Evolutionary conservation across 306 rosid species (phyloP).

Genomic region (Alnus rubra): DNA sequence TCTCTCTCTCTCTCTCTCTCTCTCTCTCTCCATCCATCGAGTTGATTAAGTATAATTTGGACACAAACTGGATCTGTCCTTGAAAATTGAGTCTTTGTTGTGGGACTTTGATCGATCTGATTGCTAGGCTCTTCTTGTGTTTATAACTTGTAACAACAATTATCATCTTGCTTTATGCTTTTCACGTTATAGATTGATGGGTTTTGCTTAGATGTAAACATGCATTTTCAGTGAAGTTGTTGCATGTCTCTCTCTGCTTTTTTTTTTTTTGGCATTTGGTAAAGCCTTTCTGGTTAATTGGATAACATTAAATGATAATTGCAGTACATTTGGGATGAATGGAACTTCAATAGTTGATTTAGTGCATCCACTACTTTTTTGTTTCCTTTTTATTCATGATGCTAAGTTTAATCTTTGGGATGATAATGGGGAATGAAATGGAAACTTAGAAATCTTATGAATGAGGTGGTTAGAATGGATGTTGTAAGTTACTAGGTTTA

Average conservation of each 20-base stretch:
- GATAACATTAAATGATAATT: not conserved
- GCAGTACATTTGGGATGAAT: not conserved
- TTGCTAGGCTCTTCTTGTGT: conserved; percentile 12
- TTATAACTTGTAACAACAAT: conserved; percentile 13
- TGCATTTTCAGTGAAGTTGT: conserved; percentile 16
- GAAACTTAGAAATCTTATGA: conserved; percentile 7
- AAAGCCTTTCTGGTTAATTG: not conserved
- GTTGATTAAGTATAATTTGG: conserved; percentile 1
- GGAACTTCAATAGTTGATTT: not conserved
- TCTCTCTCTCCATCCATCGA: not conserved
- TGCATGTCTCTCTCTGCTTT: too few relatives aligned
- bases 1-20: not conserved
- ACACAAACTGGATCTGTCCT: conserved; percentile 39
- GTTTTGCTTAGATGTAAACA: too few relatives aligned
- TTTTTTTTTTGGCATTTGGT: too few relatives aligned
- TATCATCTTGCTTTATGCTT: conserved; percentile 6
- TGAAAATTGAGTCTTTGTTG: conserved; percentile 26
- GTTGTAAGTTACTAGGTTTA: conserved; percentile 17
- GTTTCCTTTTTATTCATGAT: not conserved
- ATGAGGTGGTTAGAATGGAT: conserved; percentile 17
- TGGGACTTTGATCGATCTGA: conserved; percentile 15
- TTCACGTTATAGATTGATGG: conserved; percentile 11
- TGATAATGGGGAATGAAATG: not conserved
- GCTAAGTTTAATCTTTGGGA: not conserved
- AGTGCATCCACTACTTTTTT: not conserved